Evolutionary conservation across 148 eudicot species (phyloP), one percentile per base, ranked within the genome.

Genomic region (Vaccinium myrtillus): DNA sequence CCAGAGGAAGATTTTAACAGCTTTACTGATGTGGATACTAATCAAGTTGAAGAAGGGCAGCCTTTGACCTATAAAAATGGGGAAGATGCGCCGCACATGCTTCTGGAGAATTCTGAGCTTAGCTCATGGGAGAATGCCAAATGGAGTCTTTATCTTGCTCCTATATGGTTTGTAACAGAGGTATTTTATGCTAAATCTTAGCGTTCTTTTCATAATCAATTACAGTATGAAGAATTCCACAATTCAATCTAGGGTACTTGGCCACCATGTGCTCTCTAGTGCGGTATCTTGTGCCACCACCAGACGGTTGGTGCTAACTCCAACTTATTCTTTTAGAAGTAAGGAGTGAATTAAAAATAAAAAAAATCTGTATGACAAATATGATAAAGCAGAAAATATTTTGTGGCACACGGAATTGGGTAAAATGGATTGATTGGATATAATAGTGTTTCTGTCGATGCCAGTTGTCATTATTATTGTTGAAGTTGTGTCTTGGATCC

Each of bases 151-250:
- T 86, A 84, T 83, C 88, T 90, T 69, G 76, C 88, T 86, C 90
- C 90, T 58, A 71, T 90, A 67, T 90, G 91, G 91, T 90, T 90
- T 80, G 78, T 84, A 11, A 84, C 87, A 32, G 90, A 90, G 90
- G 90, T 87, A 86, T 36, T 21, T 79, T 46, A 8, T 80, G 27
- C n/a, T 39, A 5, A 48, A 36, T 58, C 65, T 15, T 58, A 14
- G 43, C 23, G 0, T 78, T 54, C 81, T 18, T 14, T 78, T 14
- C 7, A 78, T 15, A 54, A 18, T 25, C 81, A 55, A 36, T 79
- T 6, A 79, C 27, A 1, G 30, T 77, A 78, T 6, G 14, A 78
- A 53, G 43, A 78, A 16, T 11, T 54, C 56, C 43, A 10, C 50
- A 11, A 48, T 78, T 63, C 49, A 78, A 54, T 78, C 81, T 54